These are phyloP conservation scores for Leccinum rimulosum DNA, from an alignment of 768 basidiomycete genomes.

Conservation along the genomic window DNA sequence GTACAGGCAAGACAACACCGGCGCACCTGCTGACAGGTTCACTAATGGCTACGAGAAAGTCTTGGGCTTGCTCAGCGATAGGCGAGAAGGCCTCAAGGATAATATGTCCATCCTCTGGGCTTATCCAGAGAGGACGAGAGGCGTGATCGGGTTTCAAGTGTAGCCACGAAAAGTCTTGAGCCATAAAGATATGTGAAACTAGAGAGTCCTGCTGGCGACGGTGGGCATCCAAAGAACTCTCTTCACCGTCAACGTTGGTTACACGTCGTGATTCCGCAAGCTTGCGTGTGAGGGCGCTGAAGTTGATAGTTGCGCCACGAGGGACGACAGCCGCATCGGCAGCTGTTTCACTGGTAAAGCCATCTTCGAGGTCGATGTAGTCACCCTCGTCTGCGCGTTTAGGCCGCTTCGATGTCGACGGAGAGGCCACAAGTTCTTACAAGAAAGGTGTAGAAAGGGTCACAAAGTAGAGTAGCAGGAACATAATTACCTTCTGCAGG, in stretches of 20 bases:
- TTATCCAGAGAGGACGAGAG: slow-evolving; percentile 94
- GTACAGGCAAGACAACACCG: slow-evolving; percentile 26
- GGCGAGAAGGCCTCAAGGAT: slow-evolving; percentile 98
- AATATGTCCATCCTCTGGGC: slow-evolving; percentile 86
- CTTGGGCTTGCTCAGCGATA: slow-evolving; percentile 96
- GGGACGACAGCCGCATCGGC: slow-evolving; percentile 50
- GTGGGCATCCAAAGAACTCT: slow-evolving; percentile 59
- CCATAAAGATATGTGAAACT: slow-evolving; percentile 79
- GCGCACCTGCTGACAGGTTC: slow-evolving; percentile 97
- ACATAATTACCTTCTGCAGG: slow-evolving; percentile 36
- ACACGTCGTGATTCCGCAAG: slow-evolving; percentile 60
- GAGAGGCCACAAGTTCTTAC: slow-evolving; percentile 21
- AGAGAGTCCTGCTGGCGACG: slow-evolving; percentile 72
- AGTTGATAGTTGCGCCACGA: slow-evolving; percentile 78
- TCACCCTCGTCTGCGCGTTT: slow-evolving; percentile 54
- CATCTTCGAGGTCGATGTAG: slow-evolving; percentile 57
- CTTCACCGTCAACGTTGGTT: slow-evolving; percentile 35
- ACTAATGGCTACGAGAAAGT: slow-evolving; percentile 96
- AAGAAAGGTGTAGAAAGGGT: background rate
- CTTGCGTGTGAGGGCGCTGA: slow-evolving; percentile 79
- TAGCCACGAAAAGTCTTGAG: slow-evolving; percentile 84
- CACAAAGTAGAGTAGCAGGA: background rate
- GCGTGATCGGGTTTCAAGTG: slow-evolving; percentile 89
- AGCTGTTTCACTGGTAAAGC: slow-evolving; percentile 38
- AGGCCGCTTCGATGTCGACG: slow-evolving; percentile 37